These are phyloP conservation scores for Rhodotorula toruloides DNA, from an alignment of 768 basidiomycete species.

Conservation along the genomic window DNA sequence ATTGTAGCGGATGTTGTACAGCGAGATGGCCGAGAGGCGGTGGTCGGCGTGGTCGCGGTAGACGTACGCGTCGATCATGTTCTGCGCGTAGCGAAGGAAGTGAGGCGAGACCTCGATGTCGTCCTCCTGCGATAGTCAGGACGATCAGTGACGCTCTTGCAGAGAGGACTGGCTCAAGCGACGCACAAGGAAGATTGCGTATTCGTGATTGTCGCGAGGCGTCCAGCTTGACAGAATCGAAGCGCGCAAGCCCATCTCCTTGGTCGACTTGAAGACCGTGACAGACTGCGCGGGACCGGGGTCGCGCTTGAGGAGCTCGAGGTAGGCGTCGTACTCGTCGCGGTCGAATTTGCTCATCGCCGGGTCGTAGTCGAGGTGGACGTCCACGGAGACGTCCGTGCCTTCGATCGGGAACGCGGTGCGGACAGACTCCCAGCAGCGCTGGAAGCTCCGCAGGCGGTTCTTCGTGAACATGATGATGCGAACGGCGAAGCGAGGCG, in stretches of 20 bases:
- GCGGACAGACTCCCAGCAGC: background rate
- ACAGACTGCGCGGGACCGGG: background rate
- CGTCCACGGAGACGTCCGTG: background rate
- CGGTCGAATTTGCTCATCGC: background rate
- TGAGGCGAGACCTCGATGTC: conserved; percentile 16
- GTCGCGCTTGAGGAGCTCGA: background rate
- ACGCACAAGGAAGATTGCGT: conserved; percentile 13
- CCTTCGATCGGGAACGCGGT: background rate
- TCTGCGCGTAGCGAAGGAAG: conserved; percentile 13
- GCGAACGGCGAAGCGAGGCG: background rate
- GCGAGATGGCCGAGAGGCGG: conserved; percentile 2
- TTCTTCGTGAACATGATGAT: background rate
- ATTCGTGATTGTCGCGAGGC: background rate
- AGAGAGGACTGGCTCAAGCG: background rate
- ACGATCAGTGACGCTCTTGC: background rate
- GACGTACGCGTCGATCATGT: conserved; percentile 7
- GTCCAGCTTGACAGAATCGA: background rate
- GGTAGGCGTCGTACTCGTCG: background rate
- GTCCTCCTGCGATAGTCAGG: too few relatives aligned
- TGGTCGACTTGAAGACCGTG: background rate
- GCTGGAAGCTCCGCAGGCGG: background rate
- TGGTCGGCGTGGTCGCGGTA: conserved; percentile 3
- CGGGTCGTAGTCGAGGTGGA: background rate
- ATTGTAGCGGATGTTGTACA: conserved; percentile 15
- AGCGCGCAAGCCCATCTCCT: background rate